Base-by-base conservation (phyloP, 208 protist genomes). In the Trypanosoma cruzi region DNA sequence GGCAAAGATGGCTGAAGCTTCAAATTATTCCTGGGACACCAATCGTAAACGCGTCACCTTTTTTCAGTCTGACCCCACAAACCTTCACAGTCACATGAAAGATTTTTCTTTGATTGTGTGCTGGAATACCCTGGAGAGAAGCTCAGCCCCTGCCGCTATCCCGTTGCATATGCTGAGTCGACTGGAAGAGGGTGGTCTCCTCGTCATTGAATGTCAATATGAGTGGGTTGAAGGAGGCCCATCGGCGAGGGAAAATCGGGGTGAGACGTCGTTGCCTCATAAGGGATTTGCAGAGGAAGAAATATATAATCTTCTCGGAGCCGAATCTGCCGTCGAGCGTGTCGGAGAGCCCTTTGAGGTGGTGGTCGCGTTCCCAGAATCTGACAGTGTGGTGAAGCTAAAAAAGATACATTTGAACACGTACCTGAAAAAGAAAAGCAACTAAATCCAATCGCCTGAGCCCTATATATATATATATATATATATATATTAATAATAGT, bases 71-170 rank as follows among this genome's bases (percentile, higher is more conserved):
- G 89, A 97, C 75, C 89, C 89, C 20, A 90, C 86, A 20, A 95
- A 97, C 75, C 63, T 97, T 70, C 92, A 95, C 70, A 69, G 80
- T 13, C 89, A 97, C 76, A 69, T 97, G 61, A 80, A 82, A 29
- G 34, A 82, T 42, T 92, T 94, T 62, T 85, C 86, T 16, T 69
- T 97, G 31, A 87, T 97, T 50, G 69, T 94, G 46, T 94, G 88
- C 79, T 95, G 89, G 86, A 94, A 97, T 68, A 86, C 85, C 40
- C 75, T 97, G 28, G 92, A 94, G 77, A 85, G 85, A 57, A 90
- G 87, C 69, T 94, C 87, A 60, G 81, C 81, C 26, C 92, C 92
- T 28, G 82, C 75, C 24, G 75, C 71, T 18, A 83, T 95, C 59
- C 89, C 88, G n/a, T 61, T 73, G 0, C 89, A 95, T 68, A 56